Conservation (phyloP, 768 basidiomycete genomes). For the Naganishia friedmannii region DNA sequence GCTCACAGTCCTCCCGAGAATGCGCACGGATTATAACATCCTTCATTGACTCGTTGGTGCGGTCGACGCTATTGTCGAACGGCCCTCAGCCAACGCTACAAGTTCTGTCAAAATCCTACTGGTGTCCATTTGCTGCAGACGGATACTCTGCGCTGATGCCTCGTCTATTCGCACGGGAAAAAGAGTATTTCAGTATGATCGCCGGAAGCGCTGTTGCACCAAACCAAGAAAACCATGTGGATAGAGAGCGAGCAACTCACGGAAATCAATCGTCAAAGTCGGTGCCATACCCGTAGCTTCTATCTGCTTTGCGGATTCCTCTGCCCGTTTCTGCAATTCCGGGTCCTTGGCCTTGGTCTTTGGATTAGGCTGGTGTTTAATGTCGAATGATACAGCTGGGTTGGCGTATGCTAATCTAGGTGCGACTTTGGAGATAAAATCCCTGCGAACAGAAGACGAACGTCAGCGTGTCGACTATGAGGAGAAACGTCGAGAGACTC, state of each 20-base stretch:
- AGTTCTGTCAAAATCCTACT: conserved; percentile 20
- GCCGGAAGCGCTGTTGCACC: not conserved
- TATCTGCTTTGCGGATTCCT: conserved; percentile 12
- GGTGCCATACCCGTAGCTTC: conserved; percentile 6
- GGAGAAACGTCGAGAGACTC: not conserved
- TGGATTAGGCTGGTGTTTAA: conserved; percentile 2
- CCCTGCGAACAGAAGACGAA: not conserved
- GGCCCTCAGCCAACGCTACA: conserved; percentile 18
- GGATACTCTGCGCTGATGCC: not conserved
- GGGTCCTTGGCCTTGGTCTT: conserved; percentile 32
- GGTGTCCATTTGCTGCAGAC: conserved; percentile 22
- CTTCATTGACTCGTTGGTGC: not conserved
- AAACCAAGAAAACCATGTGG: not conserved
- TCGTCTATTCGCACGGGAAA: not conserved
- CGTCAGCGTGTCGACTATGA: not conserved
- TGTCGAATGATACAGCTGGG: conserved; percentile 17
- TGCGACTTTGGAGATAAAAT: conserved; percentile 25
- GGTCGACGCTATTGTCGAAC: conserved; percentile 16
- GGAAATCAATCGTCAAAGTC: conserved; percentile 13
- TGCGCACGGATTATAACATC: not conserved
- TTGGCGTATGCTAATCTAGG: conserved; percentile 30
- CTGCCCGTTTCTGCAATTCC: conserved; percentile 14
- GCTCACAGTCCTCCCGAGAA: not conserved
- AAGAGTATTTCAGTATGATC: not conserved
- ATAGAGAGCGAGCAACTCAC: too few species aligned